These are phyloP conservation scores for Aureobasidium sp. DNA, from an alignment of 2,329 filamentous ascomycete genomes.

Conservation along the genomic window DNA sequence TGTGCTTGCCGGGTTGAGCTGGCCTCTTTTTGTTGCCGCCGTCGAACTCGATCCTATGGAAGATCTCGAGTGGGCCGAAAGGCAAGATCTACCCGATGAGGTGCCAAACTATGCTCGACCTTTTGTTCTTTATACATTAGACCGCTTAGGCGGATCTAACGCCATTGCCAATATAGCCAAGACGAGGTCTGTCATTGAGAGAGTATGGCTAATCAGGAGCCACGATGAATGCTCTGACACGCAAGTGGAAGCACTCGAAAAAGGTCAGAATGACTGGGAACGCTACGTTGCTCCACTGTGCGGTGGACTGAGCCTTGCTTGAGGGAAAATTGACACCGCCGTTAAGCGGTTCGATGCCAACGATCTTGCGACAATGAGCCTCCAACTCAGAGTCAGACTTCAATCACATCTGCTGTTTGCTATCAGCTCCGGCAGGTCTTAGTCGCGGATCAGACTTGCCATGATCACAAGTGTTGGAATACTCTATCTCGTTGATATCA, in stretches of 20 bases:
- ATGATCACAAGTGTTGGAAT: not conserved
- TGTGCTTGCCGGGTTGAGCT: slow-evolving; percentile 32
- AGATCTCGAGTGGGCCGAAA: slow-evolving; percentile 30
- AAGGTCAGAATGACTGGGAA: slow-evolving; percentile 37
- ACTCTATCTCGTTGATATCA: not conserved
- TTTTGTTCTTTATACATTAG: slow-evolving; percentile 35
- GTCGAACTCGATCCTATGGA: slow-evolving; percentile 33
- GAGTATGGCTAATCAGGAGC: slow-evolving; percentile 43
- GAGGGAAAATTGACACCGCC: not conserved
- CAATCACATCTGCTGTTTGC: not conserved
- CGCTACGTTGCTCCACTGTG: slow-evolving; percentile 37
- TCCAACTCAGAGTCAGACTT: not conserved
- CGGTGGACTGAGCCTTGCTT: slow-evolving; percentile 37
- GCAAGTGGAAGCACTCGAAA: slow-evolving; percentile 17
- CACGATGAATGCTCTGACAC: slow-evolving; percentile 19
- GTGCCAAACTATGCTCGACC: slow-evolving; percentile 29
- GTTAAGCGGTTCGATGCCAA: not conserved
- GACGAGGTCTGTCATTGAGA: slow-evolving; percentile 41
- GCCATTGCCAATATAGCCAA: slow-evolving; percentile 40
- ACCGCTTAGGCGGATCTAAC: slow-evolving; percentile 35
- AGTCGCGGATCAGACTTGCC: not conserved
- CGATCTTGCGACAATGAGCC: not conserved
- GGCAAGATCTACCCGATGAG: slow-evolving; percentile 17
- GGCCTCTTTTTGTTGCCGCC: slow-evolving; percentile 39
- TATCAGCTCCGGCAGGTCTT: not conserved